phyloP scores from a whole-genome alignment of 2,329 filamentous ascomycete genomes.

The Dothideomycetidae sp. region DNA sequence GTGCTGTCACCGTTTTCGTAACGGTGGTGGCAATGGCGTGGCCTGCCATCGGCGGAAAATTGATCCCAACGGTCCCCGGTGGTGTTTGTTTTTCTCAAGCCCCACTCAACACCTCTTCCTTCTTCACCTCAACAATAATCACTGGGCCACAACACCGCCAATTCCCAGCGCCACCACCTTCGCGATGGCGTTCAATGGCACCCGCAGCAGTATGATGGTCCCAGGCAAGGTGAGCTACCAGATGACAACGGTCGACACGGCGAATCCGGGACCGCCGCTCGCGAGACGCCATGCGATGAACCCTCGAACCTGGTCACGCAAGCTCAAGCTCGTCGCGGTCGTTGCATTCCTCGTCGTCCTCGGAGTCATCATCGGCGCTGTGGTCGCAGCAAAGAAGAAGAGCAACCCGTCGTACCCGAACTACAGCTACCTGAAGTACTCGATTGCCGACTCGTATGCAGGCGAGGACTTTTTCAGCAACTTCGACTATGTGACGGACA shows the following conservation, averaged over 20 bases:
- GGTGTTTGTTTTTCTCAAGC: no score
- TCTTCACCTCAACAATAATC: no score
- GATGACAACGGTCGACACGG: neutral
- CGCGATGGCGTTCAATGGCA: no score
- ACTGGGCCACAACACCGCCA: no score
- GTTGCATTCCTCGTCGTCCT: conserved; percentile 31
- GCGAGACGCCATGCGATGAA: neutral
- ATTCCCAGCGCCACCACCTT: no score
- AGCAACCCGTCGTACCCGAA: conserved; percentile 15
- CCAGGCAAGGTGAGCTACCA: neutral
- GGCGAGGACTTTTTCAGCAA: conserved; percentile 35
- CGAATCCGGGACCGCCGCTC: neutral
- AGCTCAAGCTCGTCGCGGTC: conserved; percentile 59
- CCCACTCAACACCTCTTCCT: no score
- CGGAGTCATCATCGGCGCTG: conserved; percentile 17
- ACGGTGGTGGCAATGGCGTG: no score
- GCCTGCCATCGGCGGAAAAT: no score
- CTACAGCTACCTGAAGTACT: conserved; percentile 18
- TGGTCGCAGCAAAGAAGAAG: conserved; percentile 14
- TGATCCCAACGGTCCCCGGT: no score
- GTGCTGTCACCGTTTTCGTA: no score
- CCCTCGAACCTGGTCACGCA: neutral
- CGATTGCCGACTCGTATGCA: conserved; percentile 22
- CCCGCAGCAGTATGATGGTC: no score
- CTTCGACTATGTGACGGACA: conserved; percentile 33